Percentiles rank a stretch among this genome's conserved stretches.
Conservation (phyloP, 2,329 filamentous ascomycete genomes). For the Hirsutella minnesotensis region DNA sequence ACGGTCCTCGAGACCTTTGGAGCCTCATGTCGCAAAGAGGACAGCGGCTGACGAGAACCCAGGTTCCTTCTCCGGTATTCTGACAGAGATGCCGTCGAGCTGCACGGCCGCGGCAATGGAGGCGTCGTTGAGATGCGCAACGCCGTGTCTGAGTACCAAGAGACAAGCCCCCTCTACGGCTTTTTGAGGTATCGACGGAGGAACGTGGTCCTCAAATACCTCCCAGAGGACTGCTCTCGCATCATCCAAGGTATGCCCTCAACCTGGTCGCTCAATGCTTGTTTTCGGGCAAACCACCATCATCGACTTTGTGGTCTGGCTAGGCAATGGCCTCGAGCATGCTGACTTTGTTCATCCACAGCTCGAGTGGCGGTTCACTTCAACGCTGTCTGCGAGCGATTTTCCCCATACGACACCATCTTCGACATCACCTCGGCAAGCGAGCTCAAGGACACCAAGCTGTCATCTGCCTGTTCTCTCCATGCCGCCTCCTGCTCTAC, state of each 20-base stretch:
- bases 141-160: slow-evolving; percentile 65
- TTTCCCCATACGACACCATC: slow-evolving; percentile 76
- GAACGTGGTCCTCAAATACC: slow-evolving; percentile 85
- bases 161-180: slow-evolving; percentile 81
- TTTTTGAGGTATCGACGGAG: slow-evolving; percentile 81
- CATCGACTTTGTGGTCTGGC: not conserved
- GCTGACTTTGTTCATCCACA: slow-evolving; percentile 25
- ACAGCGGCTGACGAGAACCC: slow-evolving; percentile 9
- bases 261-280: not conserved
- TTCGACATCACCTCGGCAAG: slow-evolving; percentile 65
- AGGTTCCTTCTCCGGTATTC: slow-evolving; percentile 95
- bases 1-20: not conserved
- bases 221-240: slow-evolving; percentile 82
- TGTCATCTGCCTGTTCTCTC: slow-evolving; percentile 79
- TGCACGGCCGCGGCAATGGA: slow-evolving; percentile 65
- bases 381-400: slow-evolving; percentile 54
- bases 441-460: slow-evolving; percentile 75
- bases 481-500: slow-evolving; percentile 80
- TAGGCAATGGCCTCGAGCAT: not conserved
- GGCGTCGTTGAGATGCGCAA: slow-evolving; percentile 77
- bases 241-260: slow-evolving; percentile 69
- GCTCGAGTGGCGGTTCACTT: slow-evolving; percentile 72
- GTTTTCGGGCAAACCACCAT: not conserved
- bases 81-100: slow-evolving; percentile 74
- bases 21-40: not conserved